A percentile compares a stretch with the other conserved stretches of the same genome.
Conservation (phyloP, 495 filamentous ascomycete genomes). For the Neurospora intermedia region DNA sequence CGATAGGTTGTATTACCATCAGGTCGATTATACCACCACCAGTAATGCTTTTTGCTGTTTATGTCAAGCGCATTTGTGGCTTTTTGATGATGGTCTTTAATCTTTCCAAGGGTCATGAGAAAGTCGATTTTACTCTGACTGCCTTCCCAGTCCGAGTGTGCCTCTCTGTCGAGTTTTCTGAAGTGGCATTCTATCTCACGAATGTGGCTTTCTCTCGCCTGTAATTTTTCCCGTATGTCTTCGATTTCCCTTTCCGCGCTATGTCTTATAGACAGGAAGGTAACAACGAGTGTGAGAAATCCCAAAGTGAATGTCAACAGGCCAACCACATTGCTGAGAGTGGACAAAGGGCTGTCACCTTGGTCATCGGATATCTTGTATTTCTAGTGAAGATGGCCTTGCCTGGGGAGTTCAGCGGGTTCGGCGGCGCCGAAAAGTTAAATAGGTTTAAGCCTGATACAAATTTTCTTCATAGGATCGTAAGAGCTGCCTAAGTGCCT, state of each 20-base stretch:
- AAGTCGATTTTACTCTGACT: neutral
- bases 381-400: too few relatives aligned
- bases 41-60: neutral
- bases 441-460: too few relatives aligned
- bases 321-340: neutral
- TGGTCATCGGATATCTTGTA: neutral
- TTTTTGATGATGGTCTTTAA: neutral
- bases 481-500: too few relatives aligned
- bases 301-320: neutral
- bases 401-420: too few relatives aligned
- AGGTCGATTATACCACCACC: neutral
- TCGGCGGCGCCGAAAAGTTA: too few relatives aligned
- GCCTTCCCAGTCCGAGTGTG: neutral
- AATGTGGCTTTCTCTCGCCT: neutral
- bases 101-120: neutral
- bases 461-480: too few relatives aligned
- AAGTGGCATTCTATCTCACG: neutral
- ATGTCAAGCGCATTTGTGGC: fast-evolving
- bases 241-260: neutral
- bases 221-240: neutral
- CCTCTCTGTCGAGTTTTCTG: fast-evolving
- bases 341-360: neutral
- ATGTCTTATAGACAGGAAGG: neutral
- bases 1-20: neutral
- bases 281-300: neutral